Conservation (phyloP, 495 filamentous ascomycete genomes). For the Penicillium steckii region DNA sequence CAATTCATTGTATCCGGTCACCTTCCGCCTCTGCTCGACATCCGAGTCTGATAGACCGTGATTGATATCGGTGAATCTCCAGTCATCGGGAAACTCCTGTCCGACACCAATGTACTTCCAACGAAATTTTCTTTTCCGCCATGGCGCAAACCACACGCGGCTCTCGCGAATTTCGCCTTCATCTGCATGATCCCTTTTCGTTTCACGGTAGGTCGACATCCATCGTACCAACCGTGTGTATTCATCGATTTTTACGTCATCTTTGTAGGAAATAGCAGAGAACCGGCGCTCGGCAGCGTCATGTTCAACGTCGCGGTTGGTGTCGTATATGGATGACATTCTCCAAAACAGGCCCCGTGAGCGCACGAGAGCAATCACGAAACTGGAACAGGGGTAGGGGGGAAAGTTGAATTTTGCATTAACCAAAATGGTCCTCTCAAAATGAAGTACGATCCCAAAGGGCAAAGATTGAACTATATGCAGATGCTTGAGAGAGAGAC, state of each 20-base stretch:
- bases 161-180: slow-evolving; percentile 32
- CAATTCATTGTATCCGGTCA: slow-evolving; percentile 70
- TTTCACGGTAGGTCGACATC: slow-evolving; percentile 61
- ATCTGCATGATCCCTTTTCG: slow-evolving; percentile 27
- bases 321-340: neutral
- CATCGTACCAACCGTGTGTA: slow-evolving; percentile 58
- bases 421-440: neutral
- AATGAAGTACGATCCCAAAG: neutral
- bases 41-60: slow-evolving; percentile 55
- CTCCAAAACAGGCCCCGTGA: neutral
- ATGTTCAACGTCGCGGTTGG: neutral
- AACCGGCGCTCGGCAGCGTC: neutral
- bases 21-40: slow-evolving; percentile 57
- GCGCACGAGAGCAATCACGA: neutral
- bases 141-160: slow-evolving; percentile 53
- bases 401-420: neutral
- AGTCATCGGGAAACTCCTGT: slow-evolving; percentile 61
- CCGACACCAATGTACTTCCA: slow-evolving; percentile 29
- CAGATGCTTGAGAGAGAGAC: neutral
- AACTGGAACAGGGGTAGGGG: neutral
- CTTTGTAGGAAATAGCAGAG: neutral
- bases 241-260: slow-evolving; percentile 34
- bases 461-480: neutral
- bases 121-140: slow-evolving; percentile 56
- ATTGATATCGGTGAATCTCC: slow-evolving; percentile 68